Percentiles rank a stretch among this genome's conserved stretches.
These are phyloP conservation scores for Puccinia brachypodii DNA, from an alignment of 1,284 basidiomycete species.

Conservation along the genomic window DNA sequence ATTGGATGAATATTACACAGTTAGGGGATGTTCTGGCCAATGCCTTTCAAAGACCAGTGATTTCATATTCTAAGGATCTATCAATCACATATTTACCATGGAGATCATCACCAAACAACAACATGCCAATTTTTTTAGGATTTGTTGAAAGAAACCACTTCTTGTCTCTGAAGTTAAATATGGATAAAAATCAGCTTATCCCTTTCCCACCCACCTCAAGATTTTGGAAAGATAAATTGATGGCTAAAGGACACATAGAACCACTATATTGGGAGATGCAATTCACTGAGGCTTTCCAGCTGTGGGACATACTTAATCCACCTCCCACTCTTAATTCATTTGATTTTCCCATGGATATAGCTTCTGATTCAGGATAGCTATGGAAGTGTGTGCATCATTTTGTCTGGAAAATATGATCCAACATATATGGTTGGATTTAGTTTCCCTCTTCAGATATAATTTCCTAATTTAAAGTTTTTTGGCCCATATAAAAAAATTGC, in stretches of 20 bases:
- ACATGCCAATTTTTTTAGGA: neutral
- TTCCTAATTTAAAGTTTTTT: no score
- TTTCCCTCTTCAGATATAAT: no score
- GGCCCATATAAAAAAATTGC: no score
- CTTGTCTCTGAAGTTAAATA: neutral
- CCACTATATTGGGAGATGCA: neutral
- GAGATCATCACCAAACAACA: neutral
- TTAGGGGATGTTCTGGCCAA: conserved; percentile 8
- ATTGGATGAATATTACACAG: neutral
- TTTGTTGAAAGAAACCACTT: neutral
- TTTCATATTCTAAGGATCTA: neutral
- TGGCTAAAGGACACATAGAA: neutral
- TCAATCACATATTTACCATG: neutral
- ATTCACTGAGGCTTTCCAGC: neutral
- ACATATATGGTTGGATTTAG: no score
- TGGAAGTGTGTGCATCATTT: no score
- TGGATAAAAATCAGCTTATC: neutral
- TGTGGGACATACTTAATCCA: neutral
- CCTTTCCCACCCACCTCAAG: neutral
- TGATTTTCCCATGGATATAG: no score
- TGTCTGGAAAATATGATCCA: no score
- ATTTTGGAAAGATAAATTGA: neutral
- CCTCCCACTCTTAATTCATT: no score
- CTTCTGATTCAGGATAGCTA: no score
- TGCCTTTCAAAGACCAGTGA: neutral